phyloP scores from a whole-genome alignment of 2,329 filamentous ascomycete genomes.

The Akanthomyces uredinophilus region DNA sequence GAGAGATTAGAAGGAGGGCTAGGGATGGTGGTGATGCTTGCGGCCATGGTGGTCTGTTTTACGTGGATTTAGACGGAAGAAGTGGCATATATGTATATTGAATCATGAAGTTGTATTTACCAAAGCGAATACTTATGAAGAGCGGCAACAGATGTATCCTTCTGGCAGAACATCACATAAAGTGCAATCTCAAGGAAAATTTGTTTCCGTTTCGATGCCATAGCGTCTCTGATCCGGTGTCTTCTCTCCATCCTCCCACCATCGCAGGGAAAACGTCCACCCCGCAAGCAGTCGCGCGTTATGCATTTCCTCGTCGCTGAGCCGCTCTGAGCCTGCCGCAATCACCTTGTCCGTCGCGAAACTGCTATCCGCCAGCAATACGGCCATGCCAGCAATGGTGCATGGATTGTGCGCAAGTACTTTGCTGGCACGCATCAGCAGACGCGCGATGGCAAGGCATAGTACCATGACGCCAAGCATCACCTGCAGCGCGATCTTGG shows the following conservation, averaged over 20 bases:
- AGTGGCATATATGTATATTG: not conserved
- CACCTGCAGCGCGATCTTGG: conserved; percentile 27
- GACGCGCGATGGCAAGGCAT: conserved; percentile 22
- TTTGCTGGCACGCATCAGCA: conserved; percentile 20
- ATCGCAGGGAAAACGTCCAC: not conserved
- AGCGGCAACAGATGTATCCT: not conserved
- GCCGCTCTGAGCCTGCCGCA: conserved; percentile 25
- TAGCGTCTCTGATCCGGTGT: not conserved
- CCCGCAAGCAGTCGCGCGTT: not conserved
- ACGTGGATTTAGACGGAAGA: not conserved
- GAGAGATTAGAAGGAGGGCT: not conserved
- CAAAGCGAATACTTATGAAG: not conserved
- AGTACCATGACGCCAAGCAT: conserved; percentile 26
- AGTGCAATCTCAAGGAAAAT: not conserved
- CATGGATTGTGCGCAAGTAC: conserved; percentile 27
- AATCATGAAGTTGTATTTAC: not conserved
- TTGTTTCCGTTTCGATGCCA: not conserved
- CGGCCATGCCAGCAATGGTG: conserved; percentile 25
- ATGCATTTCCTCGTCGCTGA: conserved; percentile 18
- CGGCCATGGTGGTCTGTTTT: not conserved
- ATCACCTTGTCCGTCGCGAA: conserved; percentile 21
- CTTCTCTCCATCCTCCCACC: not conserved
- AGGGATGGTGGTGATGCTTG: not conserved
- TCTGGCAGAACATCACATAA: not conserved
- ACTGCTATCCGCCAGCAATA: conserved; percentile 24